Conservation (phyloP, 2,329 filamentous ascomycete genomes). For the Clarireedia hainanense region DNA sequence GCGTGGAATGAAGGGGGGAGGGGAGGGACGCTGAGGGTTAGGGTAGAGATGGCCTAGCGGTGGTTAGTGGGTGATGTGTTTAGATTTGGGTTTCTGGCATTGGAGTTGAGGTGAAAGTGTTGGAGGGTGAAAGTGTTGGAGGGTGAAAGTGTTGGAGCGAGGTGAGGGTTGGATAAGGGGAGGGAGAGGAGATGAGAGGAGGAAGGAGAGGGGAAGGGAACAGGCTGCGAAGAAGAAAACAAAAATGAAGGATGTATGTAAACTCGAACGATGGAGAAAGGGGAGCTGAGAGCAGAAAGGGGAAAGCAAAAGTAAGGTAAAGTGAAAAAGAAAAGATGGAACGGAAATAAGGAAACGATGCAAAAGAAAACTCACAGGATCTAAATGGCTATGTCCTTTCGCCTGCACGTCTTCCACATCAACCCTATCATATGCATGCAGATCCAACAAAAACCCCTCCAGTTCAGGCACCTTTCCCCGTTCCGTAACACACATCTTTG, state of each 20-base stretch:
- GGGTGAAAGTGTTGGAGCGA: neutral
- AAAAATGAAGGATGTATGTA: too few relatives aligned
- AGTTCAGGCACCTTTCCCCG: conserved; percentile 73
- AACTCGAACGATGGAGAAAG: neutral
- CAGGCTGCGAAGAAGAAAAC: neutral
- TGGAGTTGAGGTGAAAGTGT: neutral
- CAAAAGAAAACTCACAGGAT: conserved; percentile 53
- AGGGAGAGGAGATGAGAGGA: neutral
- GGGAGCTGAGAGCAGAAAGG: neutral
- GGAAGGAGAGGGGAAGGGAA: neutral
- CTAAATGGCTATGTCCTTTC: conserved; percentile 85
- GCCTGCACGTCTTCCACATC: conserved; percentile 60
- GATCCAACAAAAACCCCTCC: conserved; percentile 78
- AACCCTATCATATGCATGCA: conserved; percentile 88
- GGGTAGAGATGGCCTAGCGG: conserved; percentile 70
- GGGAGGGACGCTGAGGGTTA: conserved; percentile 59
- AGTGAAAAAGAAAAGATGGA: neutral
- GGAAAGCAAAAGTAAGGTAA: neutral
- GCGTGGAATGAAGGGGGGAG: conserved; percentile 51
- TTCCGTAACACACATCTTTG: conserved; percentile 73
- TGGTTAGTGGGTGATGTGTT: neutral
- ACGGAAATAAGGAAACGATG: neutral
- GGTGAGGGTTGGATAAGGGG: neutral
- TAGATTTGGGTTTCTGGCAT: neutral
- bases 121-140: neutral